Base-by-base conservation (phyloP, 352 stramenopile genomes). In the Albugo candida region DNA sequence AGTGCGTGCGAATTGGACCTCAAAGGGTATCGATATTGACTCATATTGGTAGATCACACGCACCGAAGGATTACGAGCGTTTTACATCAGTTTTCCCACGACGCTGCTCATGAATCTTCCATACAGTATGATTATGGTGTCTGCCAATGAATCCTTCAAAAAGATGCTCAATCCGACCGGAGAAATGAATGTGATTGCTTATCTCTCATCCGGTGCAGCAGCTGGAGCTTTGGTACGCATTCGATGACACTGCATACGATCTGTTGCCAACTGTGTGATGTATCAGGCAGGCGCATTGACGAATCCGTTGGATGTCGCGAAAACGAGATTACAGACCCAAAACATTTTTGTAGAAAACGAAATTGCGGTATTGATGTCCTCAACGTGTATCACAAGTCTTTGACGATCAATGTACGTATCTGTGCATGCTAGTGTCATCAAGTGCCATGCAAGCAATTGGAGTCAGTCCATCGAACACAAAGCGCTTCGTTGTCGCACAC, bases 51-150 rank as follows among this genome's bases (percentile, higher is more conserved):
- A 85, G 72, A 75, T 89, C 48, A 67, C 85, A 42, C 72, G 68
- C 36, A 65, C 80, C 42, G 73, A 89, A 61, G 76, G 76, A 20
- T 37, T 86, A 36, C 69, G 67, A 27, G 67, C 76, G 43, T 70
- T 93, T 39, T 98, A 96, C 67, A 77, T 95, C 53, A 95, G 77
- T 44, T 98, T 98, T 55, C 93, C 94, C 18, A 96, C 95, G 5
- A 99, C 95, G 6, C 73, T 99, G 21, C 60, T 97, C 48, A 98
- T 97, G 75, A 99, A 99, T 64, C 65, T 99, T 45, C 95, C 95
- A 2, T 98, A 11, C 21, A 96, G 92, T 55, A 94, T 95, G 66
- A 87, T 99, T 50, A 97, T 98, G 83, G 93, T 99, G 40, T 94
- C 87, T 5, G 84, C 83, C 8, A 98, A 99, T 61, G 95, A 99